Evolutionary conservation across 139 green algal species (phyloP).

Genomic region (Zygnema cylindricum): DNA sequence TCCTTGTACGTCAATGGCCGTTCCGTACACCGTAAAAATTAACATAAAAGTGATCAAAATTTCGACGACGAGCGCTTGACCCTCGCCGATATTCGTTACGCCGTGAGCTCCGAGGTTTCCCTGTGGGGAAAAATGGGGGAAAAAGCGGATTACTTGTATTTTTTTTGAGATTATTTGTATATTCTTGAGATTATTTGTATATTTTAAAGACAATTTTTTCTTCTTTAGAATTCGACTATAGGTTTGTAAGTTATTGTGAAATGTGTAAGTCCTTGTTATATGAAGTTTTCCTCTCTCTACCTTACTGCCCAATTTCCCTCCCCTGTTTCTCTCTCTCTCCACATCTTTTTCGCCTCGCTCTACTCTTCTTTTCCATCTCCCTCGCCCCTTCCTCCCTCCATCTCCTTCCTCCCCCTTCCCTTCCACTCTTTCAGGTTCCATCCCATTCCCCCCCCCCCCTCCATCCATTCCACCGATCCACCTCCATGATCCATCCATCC

Average conservation of each 20-base stretch:
- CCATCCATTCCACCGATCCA: not conserved
- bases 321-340: not conserved
- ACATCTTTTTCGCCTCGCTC: not conserved
- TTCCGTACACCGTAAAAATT: slow-evolving; percentile 50
- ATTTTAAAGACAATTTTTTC: not conserved
- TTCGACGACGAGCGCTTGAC: slow-evolving; percentile 6
- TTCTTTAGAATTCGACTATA: not conserved
- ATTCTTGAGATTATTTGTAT: not conserved
- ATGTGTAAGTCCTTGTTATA: not conserved
- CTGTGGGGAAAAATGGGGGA: not conserved
- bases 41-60: slow-evolving; percentile 42
- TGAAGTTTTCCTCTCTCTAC: not conserved
- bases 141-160: too few species aligned
- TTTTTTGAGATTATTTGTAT: not conserved
- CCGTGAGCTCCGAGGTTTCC: not conserved
- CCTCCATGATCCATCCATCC: not conserved
- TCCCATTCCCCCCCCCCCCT: too few species aligned
- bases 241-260: too few species aligned
- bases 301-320: not conserved
- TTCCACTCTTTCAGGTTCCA: not conserved
- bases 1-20: slow-evolving; percentile 7
- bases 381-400: not conserved
- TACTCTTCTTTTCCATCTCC: not conserved
- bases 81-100: not conserved
- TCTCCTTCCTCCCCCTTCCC: not conserved